Evolutionary conservation across 1,284 basidiomycete genomes (phyloP).

Genomic region (Puccinia triticina): DNA sequence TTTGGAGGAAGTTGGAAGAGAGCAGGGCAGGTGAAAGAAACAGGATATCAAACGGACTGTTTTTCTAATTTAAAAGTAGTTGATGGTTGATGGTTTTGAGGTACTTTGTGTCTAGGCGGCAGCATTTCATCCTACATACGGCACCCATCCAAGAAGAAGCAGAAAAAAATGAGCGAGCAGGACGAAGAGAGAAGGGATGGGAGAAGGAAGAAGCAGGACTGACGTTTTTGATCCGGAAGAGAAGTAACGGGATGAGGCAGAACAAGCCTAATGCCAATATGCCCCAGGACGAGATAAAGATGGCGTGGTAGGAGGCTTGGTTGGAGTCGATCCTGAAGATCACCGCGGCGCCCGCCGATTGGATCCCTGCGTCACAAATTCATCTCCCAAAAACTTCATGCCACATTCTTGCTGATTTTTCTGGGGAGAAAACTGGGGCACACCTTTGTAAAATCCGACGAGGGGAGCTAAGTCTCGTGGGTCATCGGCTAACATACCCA

Average conservation of each 20-base stretch:
- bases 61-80: constrained; percentile 16
- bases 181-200: neutral
- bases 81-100: neutral
- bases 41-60: neutral
- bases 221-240: constrained; percentile 41
- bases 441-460: constrained; percentile 52
- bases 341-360: constrained; percentile 50
- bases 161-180: constrained; percentile 17
- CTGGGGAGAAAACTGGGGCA: neutral
- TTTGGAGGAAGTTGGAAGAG: too few species aligned
- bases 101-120: neutral
- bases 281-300: constrained; percentile 51
- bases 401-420: neutral
- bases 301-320: constrained; percentile 48
- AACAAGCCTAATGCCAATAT: constrained; percentile 34
- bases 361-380: constrained; percentile 18
- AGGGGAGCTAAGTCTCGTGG: constrained; percentile 44
- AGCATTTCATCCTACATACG: neutral
- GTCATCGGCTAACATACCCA: constrained; percentile 45
- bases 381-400: neutral
- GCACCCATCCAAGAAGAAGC: neutral
- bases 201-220: constrained; percentile 4
- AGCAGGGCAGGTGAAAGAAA: too few species aligned
- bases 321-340: constrained; percentile 48
- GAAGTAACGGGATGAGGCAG: constrained; percentile 27